Evolutionary conservation across 805 yeast species (phyloP), one percentile per base, ranked within the genome.

Genomic region (Wickerhamiella occidentalis): DNA sequence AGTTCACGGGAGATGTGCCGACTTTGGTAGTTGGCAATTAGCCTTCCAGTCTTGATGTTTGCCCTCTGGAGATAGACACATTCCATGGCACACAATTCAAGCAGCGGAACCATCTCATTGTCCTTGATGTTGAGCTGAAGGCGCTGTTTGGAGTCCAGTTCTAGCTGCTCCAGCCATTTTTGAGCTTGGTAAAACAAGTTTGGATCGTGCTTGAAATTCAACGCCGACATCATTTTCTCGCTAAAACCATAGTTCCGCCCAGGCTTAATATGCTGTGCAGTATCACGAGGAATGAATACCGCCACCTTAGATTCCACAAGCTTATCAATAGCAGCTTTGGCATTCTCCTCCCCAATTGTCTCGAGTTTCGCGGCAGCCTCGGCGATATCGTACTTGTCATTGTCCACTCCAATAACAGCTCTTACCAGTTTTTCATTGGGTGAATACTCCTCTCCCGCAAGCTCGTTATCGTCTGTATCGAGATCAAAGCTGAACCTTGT

Each of bases 11-110:
- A 94, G 37, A 84, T 74, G 17, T 77, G 69, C 53, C 95, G 73
- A 1, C 95, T 82, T 36, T 81, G 82, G 60, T 87, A 88, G 11
- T 85, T 80, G 30, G 72, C 69, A 47, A 75, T 70, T n/a, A 73
- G 61, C 18, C 52, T 49, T 6, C 61, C 61, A 4, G 51, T 70
- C 8, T 72, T 64, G 47, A 74, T 73, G 55, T 83, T 85, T 19
- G 83, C 70, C 41, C 81, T 69, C 3, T 71, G 70, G 3, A 80
- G 54, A 8, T 64, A 60, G 3, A 79, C 54, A 13, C 63, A 60
- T 3, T 64, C 58, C 5, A 66, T 61, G 2, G 79, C 73, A 15
- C 81, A 55, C 29, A 77, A 59, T 48, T 80, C 79, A 40, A 85
- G 60, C 13, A 86, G 59, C 1, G 78, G 64, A 13, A 82, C 78